Evolutionary conservation across 495 filamentous ascomycete species (phyloP).

Genomic region (Tirmania nivea): DNA sequence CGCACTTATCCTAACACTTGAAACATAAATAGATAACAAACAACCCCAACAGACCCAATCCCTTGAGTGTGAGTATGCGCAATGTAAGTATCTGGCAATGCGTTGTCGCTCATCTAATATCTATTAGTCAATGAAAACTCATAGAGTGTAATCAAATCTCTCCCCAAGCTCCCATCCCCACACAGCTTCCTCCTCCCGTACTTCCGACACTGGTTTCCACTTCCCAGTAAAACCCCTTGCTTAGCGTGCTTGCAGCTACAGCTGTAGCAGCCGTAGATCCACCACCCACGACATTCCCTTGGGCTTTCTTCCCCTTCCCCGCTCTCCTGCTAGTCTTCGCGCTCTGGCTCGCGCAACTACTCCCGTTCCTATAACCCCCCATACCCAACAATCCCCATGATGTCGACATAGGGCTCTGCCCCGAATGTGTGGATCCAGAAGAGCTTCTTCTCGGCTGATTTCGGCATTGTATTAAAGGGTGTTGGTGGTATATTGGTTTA

Average conservation of each 20-base stretch:
- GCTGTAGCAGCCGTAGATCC: slow-evolving; percentile 24
- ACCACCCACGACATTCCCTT: not conserved
- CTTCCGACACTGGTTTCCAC: slow-evolving; percentile 41
- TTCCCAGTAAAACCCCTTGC: slow-evolving; percentile 37
- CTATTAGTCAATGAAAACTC: no score
- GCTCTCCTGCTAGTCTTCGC: slow-evolving; percentile 19
- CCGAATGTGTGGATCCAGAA: slow-evolving; percentile 31
- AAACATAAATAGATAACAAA: no score
- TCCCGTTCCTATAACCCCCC: slow-evolving; percentile 27
- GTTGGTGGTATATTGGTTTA: slow-evolving; percentile 6
- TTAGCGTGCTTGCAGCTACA: slow-evolving; percentile 22
- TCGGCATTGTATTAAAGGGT: slow-evolving; percentile 33
- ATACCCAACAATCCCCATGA: slow-evolving; percentile 2
- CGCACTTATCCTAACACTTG: no score
- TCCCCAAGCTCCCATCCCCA: slow-evolving; percentile 33
- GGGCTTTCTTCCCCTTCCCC: slow-evolving; percentile 21
- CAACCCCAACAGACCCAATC: no score
- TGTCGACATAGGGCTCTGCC: not conserved
- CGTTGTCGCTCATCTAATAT: no score
- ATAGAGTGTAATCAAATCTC: slow-evolving; percentile 13
- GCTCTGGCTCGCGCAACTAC: slow-evolving; percentile 43
- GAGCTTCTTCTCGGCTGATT: slow-evolving; percentile 41
- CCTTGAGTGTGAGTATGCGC: no score
- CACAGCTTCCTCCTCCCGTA: slow-evolving; percentile 25
- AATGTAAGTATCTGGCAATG: no score